phyloP scores from a whole-genome alignment of 148 eudicot species.

The Camellia japonica region DNA sequence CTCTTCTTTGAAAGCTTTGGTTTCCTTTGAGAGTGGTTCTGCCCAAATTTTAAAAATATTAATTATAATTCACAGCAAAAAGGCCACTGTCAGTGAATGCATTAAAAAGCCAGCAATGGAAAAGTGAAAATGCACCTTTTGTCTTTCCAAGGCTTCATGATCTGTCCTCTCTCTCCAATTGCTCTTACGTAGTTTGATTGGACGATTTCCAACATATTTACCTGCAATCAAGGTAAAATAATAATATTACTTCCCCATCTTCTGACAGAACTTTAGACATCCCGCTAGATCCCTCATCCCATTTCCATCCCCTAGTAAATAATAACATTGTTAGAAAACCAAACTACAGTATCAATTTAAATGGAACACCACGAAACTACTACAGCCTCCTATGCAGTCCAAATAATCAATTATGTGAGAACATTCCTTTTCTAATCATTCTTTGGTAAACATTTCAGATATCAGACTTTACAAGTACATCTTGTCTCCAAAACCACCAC shows the following conservation, averaged over 20 bases:
- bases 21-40: slow-evolving; percentile 65
- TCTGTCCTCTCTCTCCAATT: slow-evolving; percentile 94
- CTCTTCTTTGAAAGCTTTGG: slow-evolving; percentile 60
- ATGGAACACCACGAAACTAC: too few species aligned
- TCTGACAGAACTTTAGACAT: neutral
- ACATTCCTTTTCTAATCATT: neutral
- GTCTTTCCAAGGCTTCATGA: slow-evolving; percentile 72
- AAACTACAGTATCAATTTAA: too few species aligned
- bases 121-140: slow-evolving; percentile 47
- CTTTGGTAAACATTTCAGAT: neutral
- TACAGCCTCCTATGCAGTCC: neutral
- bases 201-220: slow-evolving; percentile 96
- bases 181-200: slow-evolving; percentile 91
- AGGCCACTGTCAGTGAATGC: neutral
- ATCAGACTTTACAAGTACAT: neutral
- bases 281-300: neutral
- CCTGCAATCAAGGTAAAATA: slow-evolving; percentile 35
- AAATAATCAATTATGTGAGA: neutral
- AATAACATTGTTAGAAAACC: too few species aligned
- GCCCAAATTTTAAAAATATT: slow-evolving; percentile 16
- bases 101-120: neutral
- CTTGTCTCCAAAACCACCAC: neutral
- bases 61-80: neutral
- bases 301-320: too few species aligned
- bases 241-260: neutral